Evolutionary conservation across 805 yeast species (phyloP), one percentile per base, ranked within the genome.

Genomic region (Blastobotrys chiropterorum): DNA sequence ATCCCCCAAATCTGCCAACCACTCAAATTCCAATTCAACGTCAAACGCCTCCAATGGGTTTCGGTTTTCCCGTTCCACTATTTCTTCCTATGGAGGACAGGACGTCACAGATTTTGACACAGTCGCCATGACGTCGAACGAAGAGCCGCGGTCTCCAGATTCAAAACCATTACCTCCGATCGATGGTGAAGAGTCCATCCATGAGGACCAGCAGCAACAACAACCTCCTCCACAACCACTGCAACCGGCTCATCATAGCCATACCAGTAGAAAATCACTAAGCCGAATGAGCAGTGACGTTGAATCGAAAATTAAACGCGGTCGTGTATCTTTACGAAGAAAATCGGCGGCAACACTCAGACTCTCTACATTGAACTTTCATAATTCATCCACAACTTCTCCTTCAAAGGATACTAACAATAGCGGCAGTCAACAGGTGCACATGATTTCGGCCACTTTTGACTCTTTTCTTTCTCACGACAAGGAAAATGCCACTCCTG

Each of bases 261-360:
- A n/a, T 16, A n/a, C 44, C 31, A 20, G 20, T 30, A n/a, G 19
- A 38, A n/a, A 44, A 17, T 26, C 34, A 41, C 50, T 54, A 3
- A 45, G 43, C 38, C 41, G 54, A 15, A 51, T 48, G 39, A 51
- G 45, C 49, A 48, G 53, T 19, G 55, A 54, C 38, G 31, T 51
- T 5, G 57, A 54, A 16, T 45, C 48, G 11, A 20, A 49, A 15
- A n/a, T 49, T 19, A 48, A 46, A n/a, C 41, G 50, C 3, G 46
- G 55, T 44, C 48, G 55, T 11, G 39, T 48, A 22, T 51, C 54
- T 3, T 38, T 54, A 13, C 48, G 54, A 5, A 51, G 53, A 26
- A 51, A 48, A 38, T 44, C 50, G 16, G 49, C 49, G 4, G 45
- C 53, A 11, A 51, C 56, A 3, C 41, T 53, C n/a, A 38, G 53